A percentile compares a stretch with the other conserved stretches of the same genome.
Conservation (phyloP, 805 yeast genomes). For the Blastobotrys parvus region DNA sequence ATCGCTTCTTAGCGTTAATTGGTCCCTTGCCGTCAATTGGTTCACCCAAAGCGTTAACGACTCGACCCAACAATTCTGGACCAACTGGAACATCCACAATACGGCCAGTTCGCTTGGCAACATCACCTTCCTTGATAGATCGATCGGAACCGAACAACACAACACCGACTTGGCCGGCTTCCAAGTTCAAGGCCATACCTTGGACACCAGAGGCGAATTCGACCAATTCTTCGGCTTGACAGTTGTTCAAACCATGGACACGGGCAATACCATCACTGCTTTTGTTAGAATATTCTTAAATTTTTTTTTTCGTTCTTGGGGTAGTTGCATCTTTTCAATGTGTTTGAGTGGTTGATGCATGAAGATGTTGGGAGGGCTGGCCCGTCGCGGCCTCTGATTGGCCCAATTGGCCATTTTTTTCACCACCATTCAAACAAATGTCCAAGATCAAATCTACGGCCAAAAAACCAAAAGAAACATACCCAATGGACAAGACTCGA, state of each 20-base stretch:
- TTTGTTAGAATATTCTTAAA: slow-evolving; percentile 1
- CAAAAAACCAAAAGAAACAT: slow-evolving; percentile 32
- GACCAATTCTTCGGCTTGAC: slow-evolving; percentile 99
- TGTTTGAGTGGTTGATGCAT: no score
- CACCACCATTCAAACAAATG: neutral
- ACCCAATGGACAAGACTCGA: slow-evolving; percentile 96
- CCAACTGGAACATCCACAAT: slow-evolving; percentile 99
- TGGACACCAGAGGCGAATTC: slow-evolving; percentile 99
- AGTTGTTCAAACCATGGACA: slow-evolving; percentile 98
- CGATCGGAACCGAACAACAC: slow-evolving; percentile 99
- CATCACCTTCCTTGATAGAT: slow-evolving; percentile 97
- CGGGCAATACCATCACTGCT: slow-evolving; percentile 99
- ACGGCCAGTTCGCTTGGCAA: slow-evolving; percentile 99
- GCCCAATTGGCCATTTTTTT: neutral
- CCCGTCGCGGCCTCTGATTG: neutral
- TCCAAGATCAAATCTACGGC: neutral
- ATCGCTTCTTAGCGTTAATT: slow-evolving; percentile 68
- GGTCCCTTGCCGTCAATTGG: slow-evolving; percentile 99
- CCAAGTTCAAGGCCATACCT: slow-evolving; percentile 99
- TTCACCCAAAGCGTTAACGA: slow-evolving; percentile 97
- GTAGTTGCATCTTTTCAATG: no score
- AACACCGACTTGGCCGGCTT: slow-evolving; percentile 99
- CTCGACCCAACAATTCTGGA: slow-evolving; percentile 97
- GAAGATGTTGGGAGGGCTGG: no score
- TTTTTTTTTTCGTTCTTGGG: no score